Percentiles rank a stretch among this genome's conserved stretches.
Conservation (phyloP, 176 grass and related monocot species). For the Tillandsia leiboldiana region DNA sequence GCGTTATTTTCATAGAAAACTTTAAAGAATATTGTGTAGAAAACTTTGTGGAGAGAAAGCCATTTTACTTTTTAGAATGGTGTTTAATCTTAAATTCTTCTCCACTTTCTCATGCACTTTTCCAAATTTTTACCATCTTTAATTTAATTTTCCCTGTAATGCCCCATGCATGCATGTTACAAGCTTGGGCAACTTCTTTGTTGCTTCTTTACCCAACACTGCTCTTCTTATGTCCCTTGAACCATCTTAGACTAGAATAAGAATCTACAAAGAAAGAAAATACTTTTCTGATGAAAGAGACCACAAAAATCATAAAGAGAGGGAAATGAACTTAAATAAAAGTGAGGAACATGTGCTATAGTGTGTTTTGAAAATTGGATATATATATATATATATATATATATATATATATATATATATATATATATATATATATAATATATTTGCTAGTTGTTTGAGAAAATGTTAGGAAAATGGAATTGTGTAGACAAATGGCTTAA, state of each 20-base stretch:
- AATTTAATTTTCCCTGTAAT: not conserved
- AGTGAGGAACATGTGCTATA: too few species aligned
- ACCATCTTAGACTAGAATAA: not conserved
- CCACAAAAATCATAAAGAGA: too few species aligned
- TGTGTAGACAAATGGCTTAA: not conserved
- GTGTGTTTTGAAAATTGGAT: not conserved
- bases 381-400: not conserved
- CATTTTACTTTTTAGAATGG: too few species aligned
- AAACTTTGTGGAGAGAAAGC: too few species aligned
- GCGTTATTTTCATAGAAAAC: too few species aligned
- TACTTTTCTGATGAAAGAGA: not conserved
- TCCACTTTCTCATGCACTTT: too few species aligned
- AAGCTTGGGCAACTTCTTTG: not conserved
- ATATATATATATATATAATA: too few species aligned
- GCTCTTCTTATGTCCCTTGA: not conserved
- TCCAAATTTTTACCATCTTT: too few species aligned
- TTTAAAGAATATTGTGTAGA: too few species aligned
- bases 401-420: too few species aligned
- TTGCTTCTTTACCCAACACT: not conserved
- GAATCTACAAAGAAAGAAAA: not conserved
- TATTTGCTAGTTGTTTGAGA: not conserved
- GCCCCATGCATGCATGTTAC: not conserved
- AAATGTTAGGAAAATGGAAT: not conserved
- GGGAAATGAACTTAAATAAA: too few species aligned
- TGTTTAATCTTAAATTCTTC: too few species aligned